Percentiles rank a stretch among this genome's conserved stretches.
These are phyloP conservation scores for Salisapilia sapeloensis DNA, from an alignment of 352 stramenopile species.

Conservation along the genomic window DNA sequence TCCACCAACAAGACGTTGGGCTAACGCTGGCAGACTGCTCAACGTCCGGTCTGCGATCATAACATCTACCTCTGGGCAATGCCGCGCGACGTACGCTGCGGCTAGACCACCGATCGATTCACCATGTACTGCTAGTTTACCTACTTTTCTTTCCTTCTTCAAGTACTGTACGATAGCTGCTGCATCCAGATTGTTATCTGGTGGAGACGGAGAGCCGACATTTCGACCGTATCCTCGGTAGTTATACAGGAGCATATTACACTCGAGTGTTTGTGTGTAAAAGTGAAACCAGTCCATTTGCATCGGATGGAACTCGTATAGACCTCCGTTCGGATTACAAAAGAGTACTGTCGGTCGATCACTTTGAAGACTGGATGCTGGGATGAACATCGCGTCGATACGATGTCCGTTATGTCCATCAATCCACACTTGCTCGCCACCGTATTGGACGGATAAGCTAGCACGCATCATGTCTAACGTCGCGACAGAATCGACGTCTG, in stretches of 20 bases:
- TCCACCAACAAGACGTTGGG: constrained; percentile 52
- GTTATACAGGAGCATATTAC: constrained; percentile 75
- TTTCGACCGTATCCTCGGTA: constrained; percentile 76
- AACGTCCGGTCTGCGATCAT: constrained; percentile 74
- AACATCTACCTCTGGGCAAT: constrained; percentile 41
- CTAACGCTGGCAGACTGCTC: constrained; percentile 52
- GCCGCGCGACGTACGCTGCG: constrained; percentile 40
- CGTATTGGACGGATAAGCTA: constrained; percentile 51
- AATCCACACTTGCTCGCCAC: constrained; percentile 74
- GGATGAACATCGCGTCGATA: constrained; percentile 73
- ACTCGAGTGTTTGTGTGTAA: constrained; percentile 63
- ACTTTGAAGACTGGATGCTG: constrained; percentile 9
- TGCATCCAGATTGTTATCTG: constrained; percentile 41
- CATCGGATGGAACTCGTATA: constrained; percentile 81
- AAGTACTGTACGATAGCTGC: constrained; percentile 64
- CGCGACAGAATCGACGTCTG: constrained; percentile 38
- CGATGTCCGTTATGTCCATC: constrained; percentile 26
- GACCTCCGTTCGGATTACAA: constrained; percentile 71
- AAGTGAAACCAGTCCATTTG: constrained; percentile 84
- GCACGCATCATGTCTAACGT: constrained; percentile 70
- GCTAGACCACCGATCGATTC: constrained; percentile 73
- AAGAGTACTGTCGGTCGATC: constrained; percentile 41
- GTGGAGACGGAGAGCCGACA: constrained; percentile 33
- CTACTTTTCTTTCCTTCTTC: constrained; percentile 23
- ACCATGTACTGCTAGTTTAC: constrained; percentile 55